Conservation (phyloP, 2,329 filamentous ascomycete genomes). For the Botrytis galanthina region DNA sequence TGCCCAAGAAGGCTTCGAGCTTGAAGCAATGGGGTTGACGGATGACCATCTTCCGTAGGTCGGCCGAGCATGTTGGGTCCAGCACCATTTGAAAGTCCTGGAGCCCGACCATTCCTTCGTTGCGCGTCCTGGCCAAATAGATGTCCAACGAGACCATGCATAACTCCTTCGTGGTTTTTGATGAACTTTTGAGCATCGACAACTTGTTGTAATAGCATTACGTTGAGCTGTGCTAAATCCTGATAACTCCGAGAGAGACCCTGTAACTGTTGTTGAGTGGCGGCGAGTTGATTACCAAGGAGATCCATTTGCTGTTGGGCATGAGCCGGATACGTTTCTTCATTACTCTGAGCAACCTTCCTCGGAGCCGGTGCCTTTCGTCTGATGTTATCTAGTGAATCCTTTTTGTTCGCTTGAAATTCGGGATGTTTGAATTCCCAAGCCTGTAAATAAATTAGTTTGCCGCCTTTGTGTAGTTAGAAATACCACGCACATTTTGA, state of each 20-base stretch:
- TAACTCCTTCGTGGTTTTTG: slow-evolving; percentile 68
- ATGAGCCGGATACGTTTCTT: slow-evolving; percentile 65
- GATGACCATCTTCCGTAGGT: slow-evolving; percentile 52
- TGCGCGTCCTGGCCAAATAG: slow-evolving; percentile 64
- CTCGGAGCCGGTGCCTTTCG: slow-evolving; percentile 90
- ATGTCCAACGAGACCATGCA: slow-evolving; percentile 69
- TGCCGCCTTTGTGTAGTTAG: background rate
- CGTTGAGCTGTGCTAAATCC: slow-evolving; percentile 66
- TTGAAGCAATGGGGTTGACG: slow-evolving; percentile 66
- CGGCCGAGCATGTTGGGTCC: slow-evolving; percentile 27
- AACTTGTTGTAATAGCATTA: slow-evolving; percentile 61
- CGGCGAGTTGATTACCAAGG: slow-evolving; percentile 81
- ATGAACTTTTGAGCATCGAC: slow-evolving; percentile 59
- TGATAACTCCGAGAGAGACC: slow-evolving; percentile 80
- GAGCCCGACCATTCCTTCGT: slow-evolving; percentile 57
- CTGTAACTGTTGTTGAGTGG: slow-evolving; percentile 90
- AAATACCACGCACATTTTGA: slow-evolving; percentile 58
- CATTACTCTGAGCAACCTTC: slow-evolving; percentile 61
- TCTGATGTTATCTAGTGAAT: slow-evolving; percentile 93
- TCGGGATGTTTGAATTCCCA: slow-evolving; percentile 99
- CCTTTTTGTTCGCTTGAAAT: slow-evolving; percentile 93
- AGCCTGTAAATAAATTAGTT: slow-evolving; percentile 52
- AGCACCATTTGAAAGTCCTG: slow-evolving; percentile 41
- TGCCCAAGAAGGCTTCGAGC: slow-evolving; percentile 65
- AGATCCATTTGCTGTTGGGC: slow-evolving; percentile 75